A percentile compares a stretch with the other conserved stretches of the same genome.
phyloP scores from a whole-genome alignment of 2,329 filamentous ascomycete genomes.

The Aspergillus ibericus region DNA sequence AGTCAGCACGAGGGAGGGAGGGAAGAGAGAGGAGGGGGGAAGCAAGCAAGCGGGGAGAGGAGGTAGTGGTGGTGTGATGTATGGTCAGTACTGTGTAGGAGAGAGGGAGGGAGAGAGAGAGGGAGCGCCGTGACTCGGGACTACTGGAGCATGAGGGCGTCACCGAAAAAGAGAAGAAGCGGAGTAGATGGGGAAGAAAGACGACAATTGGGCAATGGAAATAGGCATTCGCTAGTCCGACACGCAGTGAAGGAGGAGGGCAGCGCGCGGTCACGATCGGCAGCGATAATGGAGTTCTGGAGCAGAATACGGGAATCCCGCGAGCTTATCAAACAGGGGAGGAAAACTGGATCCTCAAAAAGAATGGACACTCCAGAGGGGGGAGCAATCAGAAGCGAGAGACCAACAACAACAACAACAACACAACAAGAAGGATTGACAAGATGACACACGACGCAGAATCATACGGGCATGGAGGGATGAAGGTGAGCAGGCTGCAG shows the following conservation, averaged over 20 bases:
- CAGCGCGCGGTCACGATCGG: neutral
- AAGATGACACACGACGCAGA: neutral
- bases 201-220: neutral
- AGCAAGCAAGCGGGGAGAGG: neutral
- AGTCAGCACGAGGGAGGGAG: neutral
- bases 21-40: neutral
- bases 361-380: neutral
- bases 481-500: conserved; percentile 2
- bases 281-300: neutral
- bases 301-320: conserved; percentile 8
- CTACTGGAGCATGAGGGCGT: neutral
- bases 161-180: neutral
- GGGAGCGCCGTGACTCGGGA: neutral
- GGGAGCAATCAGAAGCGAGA: neutral
- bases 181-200: neutral
- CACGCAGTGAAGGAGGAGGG: neutral
- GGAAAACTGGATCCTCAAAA: too few relatives aligned
- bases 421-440: neutral
- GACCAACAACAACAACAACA: neutral
- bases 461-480: neutral
- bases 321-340: conserved; percentile 8
- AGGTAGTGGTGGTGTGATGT: neutral
- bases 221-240: neutral
- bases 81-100: too few relatives aligned
- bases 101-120: neutral